Percentiles rank a stretch among this genome's conserved stretches.
Evolutionary conservation across 2,329 filamentous ascomycete species (phyloP).

Genomic region (Diaporthe sp.): DNA sequence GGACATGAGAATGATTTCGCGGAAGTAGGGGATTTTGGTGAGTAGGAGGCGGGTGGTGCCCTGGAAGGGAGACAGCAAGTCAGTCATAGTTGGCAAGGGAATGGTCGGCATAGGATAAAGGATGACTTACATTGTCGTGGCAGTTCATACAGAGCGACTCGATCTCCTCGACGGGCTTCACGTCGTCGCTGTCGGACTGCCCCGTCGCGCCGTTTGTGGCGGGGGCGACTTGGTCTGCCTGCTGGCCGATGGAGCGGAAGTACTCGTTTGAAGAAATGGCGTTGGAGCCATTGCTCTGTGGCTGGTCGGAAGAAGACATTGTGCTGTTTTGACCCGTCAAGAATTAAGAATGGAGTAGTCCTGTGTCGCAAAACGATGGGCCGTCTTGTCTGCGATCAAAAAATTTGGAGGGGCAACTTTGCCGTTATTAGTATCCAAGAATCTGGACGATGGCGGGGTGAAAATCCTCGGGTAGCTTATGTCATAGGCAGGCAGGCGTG

Average conservation of each 20-base stretch:
- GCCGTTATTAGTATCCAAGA: slow-evolving; percentile 6
- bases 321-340: not conserved
- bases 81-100: not conserved
- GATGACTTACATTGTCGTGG: slow-evolving; percentile 74
- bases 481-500: slow-evolving; percentile 46
- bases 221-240: slow-evolving; percentile 65
- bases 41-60: slow-evolving; percentile 89
- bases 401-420: slow-evolving; percentile 54
- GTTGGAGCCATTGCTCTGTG: slow-evolving; percentile 47
- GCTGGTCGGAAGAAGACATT: slow-evolving; percentile 46
- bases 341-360: not conserved
- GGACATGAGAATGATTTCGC: slow-evolving; percentile 97
- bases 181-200: slow-evolving; percentile 58
- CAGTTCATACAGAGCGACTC: slow-evolving; percentile 92
- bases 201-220: slow-evolving; percentile 51
- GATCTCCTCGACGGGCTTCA: slow-evolving; percentile 73
- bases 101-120: not conserved
- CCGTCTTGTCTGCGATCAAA: slow-evolving; percentile 38
- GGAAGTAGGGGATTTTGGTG: slow-evolving; percentile 95
- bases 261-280: slow-evolving; percentile 62
- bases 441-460: slow-evolving; percentile 41
- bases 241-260: slow-evolving; percentile 73
- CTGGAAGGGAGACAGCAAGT: slow-evolving; percentile 55
- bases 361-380: slow-evolving; percentile 11
- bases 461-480: slow-evolving; percentile 52